Base-by-base conservation (phyloP, 1,139 yeast species). In the Scheffersomyces titani region DNA sequence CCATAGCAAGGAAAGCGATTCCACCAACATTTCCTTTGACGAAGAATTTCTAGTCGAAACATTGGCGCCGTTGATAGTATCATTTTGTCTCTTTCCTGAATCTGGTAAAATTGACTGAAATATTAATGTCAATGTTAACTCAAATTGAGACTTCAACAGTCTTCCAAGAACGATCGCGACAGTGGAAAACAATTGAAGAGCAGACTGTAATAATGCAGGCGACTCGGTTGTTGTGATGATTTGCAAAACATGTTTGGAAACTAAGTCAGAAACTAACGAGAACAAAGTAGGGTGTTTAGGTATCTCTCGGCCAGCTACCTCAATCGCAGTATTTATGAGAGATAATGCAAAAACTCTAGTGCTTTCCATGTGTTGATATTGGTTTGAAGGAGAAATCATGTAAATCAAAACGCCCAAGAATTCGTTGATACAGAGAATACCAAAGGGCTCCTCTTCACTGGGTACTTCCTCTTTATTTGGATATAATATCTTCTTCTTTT, bases 261-360 rank as follows among this genome's bases (percentile, higher is more conserved):
- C 83, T 13, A 91, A 88, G 65, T 91, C 96, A 0, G 96, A 84
- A 4, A 92, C 83, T 49, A 92, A 76, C 21, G 82, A 82, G 68
- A 92, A 80, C 53, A 93, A 75, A 1, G 89, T 81, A 1, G 89
- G 86, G 65, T 90, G 94, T 13, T 77, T 71, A 0, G 89, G 84
- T 54, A 94, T 80, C 48, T 82, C 83, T 50, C 76, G 72, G 3
- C 98, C 98, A 6, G 94, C 80, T 9, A 92, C 88, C 70, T 94
- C 98, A 56, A 94, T 81, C 1, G 96, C 91, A 0, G 89, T 87
- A 54, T 87, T 88, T 48, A 96, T 80, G 51, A 94, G 81, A 51
- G 87, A 83, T 45, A 96, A 75, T 0, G 97, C 96, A 75, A 94
- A 87, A 16, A 90, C 88, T 56, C 97, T 82, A 0, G 98, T 89